These are phyloP conservation scores for Chrysosporium keratinophilum DNA, from an alignment of 2,329 filamentous ascomycete species.

Conservation along the genomic window DNA sequence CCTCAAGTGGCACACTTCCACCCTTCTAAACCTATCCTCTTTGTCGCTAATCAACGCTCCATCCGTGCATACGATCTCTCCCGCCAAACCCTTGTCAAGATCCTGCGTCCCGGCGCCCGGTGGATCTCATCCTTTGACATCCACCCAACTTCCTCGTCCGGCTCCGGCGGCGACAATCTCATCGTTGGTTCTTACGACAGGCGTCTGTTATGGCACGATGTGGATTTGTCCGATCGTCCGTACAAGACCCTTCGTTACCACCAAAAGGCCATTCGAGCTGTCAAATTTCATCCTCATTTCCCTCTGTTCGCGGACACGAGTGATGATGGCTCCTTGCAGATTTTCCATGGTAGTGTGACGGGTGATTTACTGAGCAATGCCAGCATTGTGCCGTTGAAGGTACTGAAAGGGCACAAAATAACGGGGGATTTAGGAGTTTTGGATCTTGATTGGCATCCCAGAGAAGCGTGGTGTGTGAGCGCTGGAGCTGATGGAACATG, in stretches of 20 bases:
- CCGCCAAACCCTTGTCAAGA: conserved; percentile 82
- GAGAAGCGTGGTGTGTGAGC: conserved; percentile 86
- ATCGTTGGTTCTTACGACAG: conserved; percentile 93
- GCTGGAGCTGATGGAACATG: conserved; percentile 90
- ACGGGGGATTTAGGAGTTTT: conserved; percentile 78
- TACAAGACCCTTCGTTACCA: conserved; percentile 98
- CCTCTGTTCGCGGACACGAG: conserved; percentile 90
- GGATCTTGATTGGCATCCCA: conserved; percentile 92
- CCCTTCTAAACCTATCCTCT: conserved; percentile 82
- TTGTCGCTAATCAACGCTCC: conserved; percentile 86
- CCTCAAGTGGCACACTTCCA: conserved; percentile 91
- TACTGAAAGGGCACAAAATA: conserved; percentile 80
- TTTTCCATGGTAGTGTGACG: conserved; percentile 94
- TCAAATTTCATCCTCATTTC: conserved; percentile 70
- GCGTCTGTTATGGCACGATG: conserved; percentile 88
- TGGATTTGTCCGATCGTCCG: conserved; percentile 78
- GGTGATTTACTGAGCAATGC: conserved; percentile 93
- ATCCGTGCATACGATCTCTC: conserved; percentile 92
- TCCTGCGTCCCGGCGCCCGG: conserved; percentile 81
- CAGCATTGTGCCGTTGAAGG: conserved; percentile 91
- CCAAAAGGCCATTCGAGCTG: conserved; percentile 76
- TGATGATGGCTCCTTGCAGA: conserved; percentile 87
- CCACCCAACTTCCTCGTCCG: conserved; percentile 78
- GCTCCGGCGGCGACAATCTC: conserved; percentile 84
- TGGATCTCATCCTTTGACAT: conserved; percentile 94